Evolutionary conservation across 306 rosid genomes (phyloP).

Genomic region (Comarum palustre): DNA sequence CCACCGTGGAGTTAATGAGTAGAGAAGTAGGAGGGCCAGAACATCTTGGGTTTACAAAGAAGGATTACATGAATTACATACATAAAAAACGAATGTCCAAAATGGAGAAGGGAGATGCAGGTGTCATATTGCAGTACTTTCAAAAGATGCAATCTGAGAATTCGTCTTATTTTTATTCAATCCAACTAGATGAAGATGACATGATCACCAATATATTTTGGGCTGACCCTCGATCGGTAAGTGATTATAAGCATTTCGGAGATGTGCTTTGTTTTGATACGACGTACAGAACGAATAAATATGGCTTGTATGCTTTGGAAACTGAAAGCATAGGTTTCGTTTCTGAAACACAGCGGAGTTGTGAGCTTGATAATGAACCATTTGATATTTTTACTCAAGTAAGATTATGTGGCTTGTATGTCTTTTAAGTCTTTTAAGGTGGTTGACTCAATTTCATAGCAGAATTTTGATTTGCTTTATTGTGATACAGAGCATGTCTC

Average conservation of each 20-base stretch:
- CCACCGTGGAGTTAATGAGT: neutral
- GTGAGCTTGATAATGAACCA: no score
- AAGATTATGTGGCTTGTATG: no score
- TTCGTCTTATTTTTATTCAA: neutral
- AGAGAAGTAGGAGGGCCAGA: neutral
- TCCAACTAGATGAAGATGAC: neutral
- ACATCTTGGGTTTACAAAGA: neutral
- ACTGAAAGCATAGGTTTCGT: no score
- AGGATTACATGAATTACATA: neutral
- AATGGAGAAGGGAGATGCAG: neutral
- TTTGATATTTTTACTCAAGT: no score
- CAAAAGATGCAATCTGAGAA: neutral
- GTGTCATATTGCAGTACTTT: neutral
- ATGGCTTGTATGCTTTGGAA: no score
- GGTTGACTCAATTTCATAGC: no score
- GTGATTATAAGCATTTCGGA: neutral
- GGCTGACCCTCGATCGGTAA: neutral
- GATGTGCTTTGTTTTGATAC: slow-evolving; percentile 12
- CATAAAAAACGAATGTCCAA: neutral
- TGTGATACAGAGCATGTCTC: no score
- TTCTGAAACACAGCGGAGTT: no score
- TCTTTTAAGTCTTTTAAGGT: no score
- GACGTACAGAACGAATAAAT: neutral
- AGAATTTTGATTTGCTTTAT: no score
- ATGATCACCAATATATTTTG: slow-evolving; percentile 8